Base-by-base conservation (phyloP, 331 rosid species). In the Rhamnella rubrinervis region DNA sequence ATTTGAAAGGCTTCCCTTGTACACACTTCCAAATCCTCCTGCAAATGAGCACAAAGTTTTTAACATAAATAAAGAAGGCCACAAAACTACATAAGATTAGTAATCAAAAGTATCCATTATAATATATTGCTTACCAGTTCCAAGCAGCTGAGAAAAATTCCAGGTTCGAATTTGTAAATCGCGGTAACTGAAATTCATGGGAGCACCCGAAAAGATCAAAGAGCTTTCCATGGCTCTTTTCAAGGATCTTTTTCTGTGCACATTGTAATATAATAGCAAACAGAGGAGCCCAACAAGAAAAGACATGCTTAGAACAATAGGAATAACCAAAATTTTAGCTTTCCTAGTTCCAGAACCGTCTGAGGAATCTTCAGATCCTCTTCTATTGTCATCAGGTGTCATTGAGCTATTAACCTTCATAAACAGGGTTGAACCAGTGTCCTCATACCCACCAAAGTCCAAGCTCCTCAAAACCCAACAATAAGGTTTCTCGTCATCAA, bases 1-100 rank as follows among this genome's bases (percentile, higher is more conserved):
- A 85, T 93, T 92, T 60, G 89, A 89, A 25, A 93, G 83, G 87
- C 93, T 86, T 81, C 98, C 98, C 73, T 93, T 93, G 66, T 88
- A 93, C 16, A 90, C 98, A 79, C 83, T 93, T 58, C 98, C 98
- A 79, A 93, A 93, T 72, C 98, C 98, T 35, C 98, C 98, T 90
- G 67, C 35, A 85, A 67, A 75, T 31, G 20, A 49, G 49, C 70
- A 47, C 9, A 38, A 65, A 26, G 31, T 19, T 66, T 25, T 66
- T 26, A 35, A 15, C 31, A 66, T 16, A 5, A 5, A 50, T 41
- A 72, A 51, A 51, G 0, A 0, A 52, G 31, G 63, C 7, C 0
- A 8, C 0, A 52, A 17, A 6, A 53, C 19, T 2, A 20, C 2
- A 62, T 50, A 17, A 61, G 40, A 17, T 58, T 44, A 26, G 17